These are phyloP conservation scores for Gloeostereum incarnatum DNA, from an alignment of 768 basidiomycete species.

Conservation along the genomic window DNA sequence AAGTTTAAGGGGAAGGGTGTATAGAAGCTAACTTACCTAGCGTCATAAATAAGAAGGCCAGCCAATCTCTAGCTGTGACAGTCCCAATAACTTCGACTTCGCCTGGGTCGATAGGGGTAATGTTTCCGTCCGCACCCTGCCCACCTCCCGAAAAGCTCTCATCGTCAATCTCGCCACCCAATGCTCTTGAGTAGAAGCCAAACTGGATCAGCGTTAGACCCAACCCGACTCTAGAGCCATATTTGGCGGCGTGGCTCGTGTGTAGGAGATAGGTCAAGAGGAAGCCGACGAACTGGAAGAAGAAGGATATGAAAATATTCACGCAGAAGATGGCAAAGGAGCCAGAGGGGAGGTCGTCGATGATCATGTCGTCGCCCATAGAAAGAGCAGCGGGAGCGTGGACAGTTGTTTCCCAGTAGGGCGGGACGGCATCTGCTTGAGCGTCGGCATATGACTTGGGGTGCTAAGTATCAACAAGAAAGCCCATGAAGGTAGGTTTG, in stretches of 20 bases:
- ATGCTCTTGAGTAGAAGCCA: constrained; percentile 62
- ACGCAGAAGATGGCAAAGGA: constrained; percentile 62
- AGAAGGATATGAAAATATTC: constrained; percentile 82
- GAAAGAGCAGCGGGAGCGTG: constrained; percentile 60
- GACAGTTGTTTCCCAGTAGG: constrained; percentile 96
- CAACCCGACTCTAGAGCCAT: constrained; percentile 90
- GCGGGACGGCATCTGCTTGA: constrained; percentile 82
- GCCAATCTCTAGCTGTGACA: constrained; percentile 69
- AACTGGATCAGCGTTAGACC: constrained; percentile 93
- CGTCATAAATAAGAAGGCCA: constrained; percentile 89
- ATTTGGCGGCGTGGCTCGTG: constrained; percentile 88
- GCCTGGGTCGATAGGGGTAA: constrained; percentile 10
- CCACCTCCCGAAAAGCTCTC: neutral
- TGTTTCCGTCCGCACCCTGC: constrained; percentile 2
- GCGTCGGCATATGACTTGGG: constrained; percentile 78
- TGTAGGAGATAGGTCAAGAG: constrained; percentile 88
- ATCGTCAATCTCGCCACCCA: constrained; percentile 11
- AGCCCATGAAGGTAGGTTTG: neutral
- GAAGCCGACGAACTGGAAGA: constrained; percentile 96
- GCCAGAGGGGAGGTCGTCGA: constrained; percentile 88
- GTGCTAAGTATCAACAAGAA: neutral
- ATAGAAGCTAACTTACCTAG: constrained; percentile 44
- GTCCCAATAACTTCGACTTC: constrained; percentile 13
- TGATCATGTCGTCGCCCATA: constrained; percentile 53
- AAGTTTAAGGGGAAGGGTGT: constrained; percentile 1